Conservation (phyloP, 1,284 basidiomycete genomes). For the Peniophora sp. region DNA sequence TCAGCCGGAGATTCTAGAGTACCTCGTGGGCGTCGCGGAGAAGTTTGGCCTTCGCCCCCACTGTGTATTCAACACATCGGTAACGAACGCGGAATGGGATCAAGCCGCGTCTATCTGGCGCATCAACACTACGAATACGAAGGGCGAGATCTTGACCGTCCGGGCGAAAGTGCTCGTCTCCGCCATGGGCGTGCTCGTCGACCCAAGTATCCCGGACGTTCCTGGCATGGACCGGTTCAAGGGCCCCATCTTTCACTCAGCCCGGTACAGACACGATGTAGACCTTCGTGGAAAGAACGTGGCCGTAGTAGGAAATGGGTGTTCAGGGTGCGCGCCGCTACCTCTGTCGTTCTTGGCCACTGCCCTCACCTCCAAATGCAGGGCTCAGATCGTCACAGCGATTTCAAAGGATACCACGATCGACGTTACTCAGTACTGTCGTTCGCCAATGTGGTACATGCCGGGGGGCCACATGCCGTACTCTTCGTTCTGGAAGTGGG, state of each 20-base stretch:
- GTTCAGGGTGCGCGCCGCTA: conserved; percentile 17
- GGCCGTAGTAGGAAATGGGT: conserved; percentile 33
- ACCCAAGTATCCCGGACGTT: conserved; percentile 28
- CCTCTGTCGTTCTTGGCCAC: neutral
- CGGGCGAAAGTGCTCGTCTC: conserved; percentile 31
- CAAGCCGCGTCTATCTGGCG: conserved; percentile 21
- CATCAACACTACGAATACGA: conserved; percentile 22
- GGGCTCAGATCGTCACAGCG: conserved; percentile 36
- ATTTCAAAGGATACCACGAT: conserved; percentile 32
- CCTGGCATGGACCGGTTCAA: conserved; percentile 34
- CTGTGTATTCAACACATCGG: conserved; percentile 23
- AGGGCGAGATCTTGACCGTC: conserved; percentile 12
- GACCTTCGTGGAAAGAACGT: conserved; percentile 26
- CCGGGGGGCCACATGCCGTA: conserved; percentile 24
- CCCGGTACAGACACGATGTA: conserved; percentile 27
- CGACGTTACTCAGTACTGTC: conserved; percentile 35
- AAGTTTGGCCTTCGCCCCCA: conserved; percentile 17
- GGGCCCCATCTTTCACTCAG: conserved; percentile 30
- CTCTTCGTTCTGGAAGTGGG: conserved; percentile 23
- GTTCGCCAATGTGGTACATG: conserved; percentile 37
- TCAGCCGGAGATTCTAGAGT: conserved; percentile 24
- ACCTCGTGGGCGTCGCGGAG: conserved; percentile 20
- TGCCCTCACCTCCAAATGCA: conserved; percentile 11
- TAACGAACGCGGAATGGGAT: conserved; percentile 34
- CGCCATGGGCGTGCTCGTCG: conserved; percentile 33